A percentile compares a stretch with the other conserved stretches of the same genome.
These are phyloP conservation scores for Saururus chinensis DNA, from an alignment of 164 flowering plant species.

Conservation along the genomic window DNA sequence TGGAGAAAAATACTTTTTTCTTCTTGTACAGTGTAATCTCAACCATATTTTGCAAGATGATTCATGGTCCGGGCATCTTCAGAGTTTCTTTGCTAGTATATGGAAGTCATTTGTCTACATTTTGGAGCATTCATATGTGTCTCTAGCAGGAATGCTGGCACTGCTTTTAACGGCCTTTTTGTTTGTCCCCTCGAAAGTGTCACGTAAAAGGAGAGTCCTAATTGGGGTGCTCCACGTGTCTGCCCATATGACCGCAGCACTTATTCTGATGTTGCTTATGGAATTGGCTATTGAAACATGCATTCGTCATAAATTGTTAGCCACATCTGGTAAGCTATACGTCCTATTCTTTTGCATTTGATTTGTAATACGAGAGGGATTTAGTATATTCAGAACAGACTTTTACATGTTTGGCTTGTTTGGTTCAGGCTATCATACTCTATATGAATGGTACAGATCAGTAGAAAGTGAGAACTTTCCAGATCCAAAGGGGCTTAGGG, in stretches of 20 bases:
- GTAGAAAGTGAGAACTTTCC: constrained; percentile 95
- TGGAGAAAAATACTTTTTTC: neutral
- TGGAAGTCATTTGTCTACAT: constrained; percentile 61
- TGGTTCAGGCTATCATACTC: constrained; percentile 75
- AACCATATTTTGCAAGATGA: constrained; percentile 69
- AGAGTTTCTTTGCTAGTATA: constrained; percentile 69
- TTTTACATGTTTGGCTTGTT: neutral
- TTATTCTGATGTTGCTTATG: constrained; percentile 80
- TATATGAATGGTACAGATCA: constrained; percentile 87
- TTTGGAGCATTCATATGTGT: constrained; percentile 64
- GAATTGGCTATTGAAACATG: constrained; percentile 94
- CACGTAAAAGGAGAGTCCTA: constrained; percentile 56
- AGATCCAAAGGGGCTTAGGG: constrained; percentile 94
- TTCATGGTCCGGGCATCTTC: constrained; percentile 69
- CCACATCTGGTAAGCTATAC: constrained; percentile 61
- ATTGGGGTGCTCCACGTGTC: constrained; percentile 85
- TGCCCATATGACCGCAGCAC: constrained; percentile 80
- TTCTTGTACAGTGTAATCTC: constrained; percentile 64
- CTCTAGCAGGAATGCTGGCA: constrained; percentile 47
- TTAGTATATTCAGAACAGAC: neutral
- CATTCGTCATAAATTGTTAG: constrained; percentile 71
- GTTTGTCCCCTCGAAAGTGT: constrained; percentile 84
- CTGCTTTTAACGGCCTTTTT: constrained; percentile 46
- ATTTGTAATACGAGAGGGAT: neutral
- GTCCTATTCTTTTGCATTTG: neutral